A percentile compares a stretch with the other conserved stretches of the same genome.
Conservation (phyloP, 371 early-diverging fungal genomes). For the Phascolomyces articulosus region DNA sequence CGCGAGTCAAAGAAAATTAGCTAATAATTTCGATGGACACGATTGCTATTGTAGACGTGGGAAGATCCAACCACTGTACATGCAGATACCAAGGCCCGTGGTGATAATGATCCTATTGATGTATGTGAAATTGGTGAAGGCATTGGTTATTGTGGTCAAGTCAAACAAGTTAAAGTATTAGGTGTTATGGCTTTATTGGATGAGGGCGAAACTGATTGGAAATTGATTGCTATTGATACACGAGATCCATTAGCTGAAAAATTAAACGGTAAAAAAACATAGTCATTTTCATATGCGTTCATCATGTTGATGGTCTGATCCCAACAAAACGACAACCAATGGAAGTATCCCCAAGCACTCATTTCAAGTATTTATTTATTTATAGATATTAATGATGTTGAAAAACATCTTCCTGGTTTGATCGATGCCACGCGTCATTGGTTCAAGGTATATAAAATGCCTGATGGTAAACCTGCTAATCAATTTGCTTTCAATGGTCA, state of each 20-base stretch:
- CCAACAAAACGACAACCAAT: too few relatives aligned
- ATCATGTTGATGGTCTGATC: background rate
- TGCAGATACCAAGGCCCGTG: slow-evolving; percentile 87
- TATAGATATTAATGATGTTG: slow-evolving; percentile 94
- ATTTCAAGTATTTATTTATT: background rate
- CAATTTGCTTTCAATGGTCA: slow-evolving; percentile 96
- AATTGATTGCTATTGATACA: slow-evolving; percentile 91
- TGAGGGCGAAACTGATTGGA: slow-evolving; percentile 99
- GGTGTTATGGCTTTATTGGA: slow-evolving; percentile 96
- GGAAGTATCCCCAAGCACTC: background rate
- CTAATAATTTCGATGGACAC: too few relatives aligned
- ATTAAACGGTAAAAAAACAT: slow-evolving; percentile 70
- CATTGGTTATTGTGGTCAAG: slow-evolving; percentile 85
- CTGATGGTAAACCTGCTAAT: slow-evolving; percentile 99
- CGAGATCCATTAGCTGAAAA: slow-evolving; percentile 89
- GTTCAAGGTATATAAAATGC: slow-evolving; percentile 99
- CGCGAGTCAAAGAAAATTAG: too few relatives aligned
- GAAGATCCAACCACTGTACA: slow-evolving; percentile 92
- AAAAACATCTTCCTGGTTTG: slow-evolving; percentile 93
- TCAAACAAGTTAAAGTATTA: slow-evolving; percentile 96
- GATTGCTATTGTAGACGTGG: too few relatives aligned
- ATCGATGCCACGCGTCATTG: slow-evolving; percentile 96
- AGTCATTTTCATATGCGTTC: background rate
- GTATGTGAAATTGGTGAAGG: slow-evolving; percentile 93
- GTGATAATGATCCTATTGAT: slow-evolving; percentile 98